Percentiles rank a stretch among this genome's conserved stretches.
phyloP scores from a whole-genome alignment of 768 basidiomycete species.

The Leccinellum rugosiceps region DNA sequence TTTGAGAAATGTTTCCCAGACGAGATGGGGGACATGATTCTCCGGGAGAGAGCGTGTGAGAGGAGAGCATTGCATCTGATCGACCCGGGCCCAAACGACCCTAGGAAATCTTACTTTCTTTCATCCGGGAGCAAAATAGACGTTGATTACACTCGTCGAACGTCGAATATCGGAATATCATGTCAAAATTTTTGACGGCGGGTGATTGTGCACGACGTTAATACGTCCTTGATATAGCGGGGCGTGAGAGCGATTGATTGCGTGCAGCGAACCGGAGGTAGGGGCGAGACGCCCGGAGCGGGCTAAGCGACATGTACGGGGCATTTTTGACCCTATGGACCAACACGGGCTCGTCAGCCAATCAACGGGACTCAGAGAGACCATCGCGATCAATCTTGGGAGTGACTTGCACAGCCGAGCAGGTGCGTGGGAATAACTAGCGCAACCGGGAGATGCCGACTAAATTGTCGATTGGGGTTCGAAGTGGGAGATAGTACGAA shows the following conservation, averaged over 20 bases:
- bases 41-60: not conserved
- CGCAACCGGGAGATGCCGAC: conserved; percentile 23
- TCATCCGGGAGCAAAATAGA: conserved; percentile 6
- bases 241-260: conserved; percentile 2
- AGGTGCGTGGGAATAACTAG: conserved; percentile 22
- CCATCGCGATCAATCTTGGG: conserved; percentile 22
- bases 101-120: not conserved
- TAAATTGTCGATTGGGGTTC: conserved; percentile 22
- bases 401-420: conserved; percentile 24
- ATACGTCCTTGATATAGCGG: not conserved
- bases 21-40: conserved; percentile 1
- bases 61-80: conserved; percentile 1
- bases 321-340: conserved; percentile 5
- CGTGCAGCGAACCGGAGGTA: not conserved
- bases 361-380: conserved; percentile 5
- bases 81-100: conserved; percentile 10
- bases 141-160: conserved; percentile 9
- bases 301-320: not conserved
- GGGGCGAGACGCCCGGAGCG: not conserved
- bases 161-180: conserved; percentile 7
- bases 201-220: not conserved
- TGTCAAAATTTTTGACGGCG: not conserved
- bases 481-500: conserved; percentile 25
- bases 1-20: not conserved
- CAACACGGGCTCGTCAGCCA: not conserved